phyloP scores from a whole-genome alignment of 2,329 filamentous ascomycete species.

The Sarocladium strictum region DNA sequence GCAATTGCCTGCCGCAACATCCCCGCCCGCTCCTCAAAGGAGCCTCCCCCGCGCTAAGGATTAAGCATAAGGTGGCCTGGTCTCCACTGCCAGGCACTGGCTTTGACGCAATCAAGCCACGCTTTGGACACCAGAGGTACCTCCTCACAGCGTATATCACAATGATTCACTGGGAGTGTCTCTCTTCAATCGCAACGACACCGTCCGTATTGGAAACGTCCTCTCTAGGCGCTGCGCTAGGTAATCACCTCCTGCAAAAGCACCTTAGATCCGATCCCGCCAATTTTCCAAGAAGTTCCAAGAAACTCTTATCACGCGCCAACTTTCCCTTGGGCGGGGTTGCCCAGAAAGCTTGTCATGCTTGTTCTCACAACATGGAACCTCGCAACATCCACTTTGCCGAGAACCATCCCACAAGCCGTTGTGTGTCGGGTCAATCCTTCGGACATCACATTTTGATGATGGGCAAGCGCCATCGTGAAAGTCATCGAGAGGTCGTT shows the following conservation, averaged over 20 bases:
- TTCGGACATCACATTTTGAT: no score
- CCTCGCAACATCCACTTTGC: background rate
- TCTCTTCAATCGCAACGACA: no score
- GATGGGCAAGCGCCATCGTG: background rate
- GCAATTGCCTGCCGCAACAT: background rate
- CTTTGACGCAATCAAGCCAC: background rate
- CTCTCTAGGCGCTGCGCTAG: background rate
- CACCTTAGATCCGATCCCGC: background rate
- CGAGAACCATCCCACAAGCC: background rate
- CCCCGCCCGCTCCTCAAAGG: background rate
- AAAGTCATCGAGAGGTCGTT: background rate
- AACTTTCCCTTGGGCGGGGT: background rate
- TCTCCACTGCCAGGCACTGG: background rate
- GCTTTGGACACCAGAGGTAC: no score
- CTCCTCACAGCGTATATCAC: no score
- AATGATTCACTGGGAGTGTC: no score
- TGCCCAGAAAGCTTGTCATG: conserved; percentile 7
- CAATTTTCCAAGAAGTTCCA: background rate
- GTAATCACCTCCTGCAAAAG: background rate
- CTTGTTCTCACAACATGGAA: background rate
- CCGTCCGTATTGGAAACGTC: background rate
- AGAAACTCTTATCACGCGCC: background rate
- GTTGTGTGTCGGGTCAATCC: no score
- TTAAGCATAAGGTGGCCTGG: conserved; percentile 4
- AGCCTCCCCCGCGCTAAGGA: conserved; percentile 8